Conservation (phyloP, 2,329 filamentous ascomycete species). For the Incumbomyces delicatus region DNA sequence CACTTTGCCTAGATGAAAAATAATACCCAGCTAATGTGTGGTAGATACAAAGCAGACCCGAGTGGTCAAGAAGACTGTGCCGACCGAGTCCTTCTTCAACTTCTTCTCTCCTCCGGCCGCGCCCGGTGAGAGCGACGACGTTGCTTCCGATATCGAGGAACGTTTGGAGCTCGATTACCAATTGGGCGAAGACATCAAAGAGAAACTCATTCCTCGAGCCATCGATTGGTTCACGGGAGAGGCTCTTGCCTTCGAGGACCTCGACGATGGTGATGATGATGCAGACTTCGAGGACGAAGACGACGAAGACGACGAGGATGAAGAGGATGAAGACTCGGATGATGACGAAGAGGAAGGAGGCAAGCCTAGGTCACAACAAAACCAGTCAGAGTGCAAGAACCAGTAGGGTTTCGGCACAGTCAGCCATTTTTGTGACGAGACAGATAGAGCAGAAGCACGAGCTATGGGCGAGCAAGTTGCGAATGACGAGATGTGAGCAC, state of each 20-base stretch:
- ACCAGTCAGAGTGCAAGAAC: slow-evolving; percentile 82
- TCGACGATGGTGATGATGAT: slow-evolving; percentile 74
- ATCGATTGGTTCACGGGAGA: slow-evolving; percentile 99
- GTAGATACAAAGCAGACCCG: slow-evolving; percentile 97
- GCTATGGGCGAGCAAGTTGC: neutral
- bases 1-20: neutral
- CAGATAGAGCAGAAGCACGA: neutral
- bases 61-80: slow-evolving; percentile 97
- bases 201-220: slow-evolving; percentile 96
- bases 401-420: slow-evolving; percentile 12
- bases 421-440: neutral
- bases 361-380: slow-evolving; percentile 61
- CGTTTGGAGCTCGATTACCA: slow-evolving; percentile 97
- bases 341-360: slow-evolving; percentile 53
- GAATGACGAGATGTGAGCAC: no score
- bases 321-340: slow-evolving; percentile 70
- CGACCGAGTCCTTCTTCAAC: slow-evolving; percentile 97
- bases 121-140: slow-evolving; percentile 63
- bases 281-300: slow-evolving; percentile 77
- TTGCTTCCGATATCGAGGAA: slow-evolving; percentile 87
- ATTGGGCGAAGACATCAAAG: slow-evolving; percentile 98
- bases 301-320: slow-evolving; percentile 81
- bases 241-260: slow-evolving; percentile 89
- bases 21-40: slow-evolving; percentile 8
- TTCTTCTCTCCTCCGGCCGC: slow-evolving; percentile 95